These are phyloP conservation scores for Serendipita vermifera DNA, from an alignment of 768 basidiomycete species.

Conservation along the genomic window DNA sequence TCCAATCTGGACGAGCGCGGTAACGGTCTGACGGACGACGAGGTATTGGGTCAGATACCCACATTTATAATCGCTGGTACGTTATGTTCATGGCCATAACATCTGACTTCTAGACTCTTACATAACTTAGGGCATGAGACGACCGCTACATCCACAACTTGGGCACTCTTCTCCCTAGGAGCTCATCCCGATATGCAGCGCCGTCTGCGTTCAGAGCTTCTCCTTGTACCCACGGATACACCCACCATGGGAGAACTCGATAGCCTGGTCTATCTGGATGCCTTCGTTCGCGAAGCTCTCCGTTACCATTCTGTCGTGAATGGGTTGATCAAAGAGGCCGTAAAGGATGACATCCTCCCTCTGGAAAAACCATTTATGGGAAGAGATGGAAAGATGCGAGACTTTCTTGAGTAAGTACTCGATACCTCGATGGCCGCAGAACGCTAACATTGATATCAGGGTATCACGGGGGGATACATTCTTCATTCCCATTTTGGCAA, in stretches of 20 bases:
- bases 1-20: conserved; percentile 9
- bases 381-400: conserved; percentile 12
- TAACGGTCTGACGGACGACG: conserved; percentile 7
- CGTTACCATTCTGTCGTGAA: not conserved
- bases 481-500: conserved; percentile 22
- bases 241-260: conserved; percentile 4
- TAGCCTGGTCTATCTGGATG: conserved; percentile 8
- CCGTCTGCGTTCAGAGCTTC: conserved; percentile 48
- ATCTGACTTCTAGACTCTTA: not conserved
- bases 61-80: conserved; percentile 14
- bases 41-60: conserved; percentile 12
- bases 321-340: not conserved
- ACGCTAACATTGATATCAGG: conserved; percentile 10
- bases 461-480: conserved; percentile 20
- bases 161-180: conserved; percentile 52
- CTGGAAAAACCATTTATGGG: not conserved
- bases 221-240: not conserved
- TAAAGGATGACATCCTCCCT: conserved; percentile 3
- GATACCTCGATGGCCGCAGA: not conserved
- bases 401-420: conserved; percentile 16
- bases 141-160: conserved; percentile 43
- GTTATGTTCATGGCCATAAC: not conserved
- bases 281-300: conserved; percentile 9
- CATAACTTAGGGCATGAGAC: conserved; percentile 38
- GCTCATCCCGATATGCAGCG: conserved; percentile 44